phyloP scores from a whole-genome alignment of 202 grass and related monocot species.

The Hordeum pubiflorum region DNA sequence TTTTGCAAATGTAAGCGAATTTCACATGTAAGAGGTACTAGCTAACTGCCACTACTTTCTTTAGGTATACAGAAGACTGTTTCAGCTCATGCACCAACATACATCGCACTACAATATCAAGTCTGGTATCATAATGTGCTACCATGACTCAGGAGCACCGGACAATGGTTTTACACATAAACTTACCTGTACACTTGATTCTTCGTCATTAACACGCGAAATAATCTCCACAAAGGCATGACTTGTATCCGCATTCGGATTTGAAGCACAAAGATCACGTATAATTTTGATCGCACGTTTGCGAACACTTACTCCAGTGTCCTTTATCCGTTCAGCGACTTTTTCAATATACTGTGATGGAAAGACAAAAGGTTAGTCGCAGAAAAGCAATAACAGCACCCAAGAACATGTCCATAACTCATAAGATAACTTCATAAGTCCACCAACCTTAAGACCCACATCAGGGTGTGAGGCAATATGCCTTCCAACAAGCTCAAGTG shows the following conservation, averaged over 20 bases:
- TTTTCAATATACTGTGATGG: slow-evolving; percentile 88
- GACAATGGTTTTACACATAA: not conserved
- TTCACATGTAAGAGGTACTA: slow-evolving; percentile 16
- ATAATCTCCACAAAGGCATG: slow-evolving; percentile 94
- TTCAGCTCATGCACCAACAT: not conserved
- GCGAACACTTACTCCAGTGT: slow-evolving; percentile 95
- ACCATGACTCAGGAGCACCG: not conserved
- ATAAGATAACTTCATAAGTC: slow-evolving; percentile 21
- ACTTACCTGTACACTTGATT: slow-evolving; percentile 94
- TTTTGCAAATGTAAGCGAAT: not conserved
- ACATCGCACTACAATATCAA: not conserved
- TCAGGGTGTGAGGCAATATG: slow-evolving; percentile 99
- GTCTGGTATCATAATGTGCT: slow-evolving; percentile 5
- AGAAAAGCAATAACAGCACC: slow-evolving; percentile 1
- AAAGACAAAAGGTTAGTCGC: slow-evolving; percentile 18
- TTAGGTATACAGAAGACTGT: not conserved
- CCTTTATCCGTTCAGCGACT: slow-evolving; percentile 93
- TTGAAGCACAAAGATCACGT: slow-evolving; percentile 82
- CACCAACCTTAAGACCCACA: slow-evolving; percentile 87
- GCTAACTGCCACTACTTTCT: slow-evolving; percentile 6
- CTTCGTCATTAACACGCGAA: slow-evolving; percentile 97
- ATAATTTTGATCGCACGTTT: slow-evolving; percentile 98
- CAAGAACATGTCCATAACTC: slow-evolving; percentile 27
- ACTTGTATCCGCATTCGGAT: slow-evolving; percentile 56
- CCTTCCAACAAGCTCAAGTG: slow-evolving; percentile 93